Evolutionary conservation across 306 rosid species (phyloP).

Genomic region (Geum urbanum): DNA sequence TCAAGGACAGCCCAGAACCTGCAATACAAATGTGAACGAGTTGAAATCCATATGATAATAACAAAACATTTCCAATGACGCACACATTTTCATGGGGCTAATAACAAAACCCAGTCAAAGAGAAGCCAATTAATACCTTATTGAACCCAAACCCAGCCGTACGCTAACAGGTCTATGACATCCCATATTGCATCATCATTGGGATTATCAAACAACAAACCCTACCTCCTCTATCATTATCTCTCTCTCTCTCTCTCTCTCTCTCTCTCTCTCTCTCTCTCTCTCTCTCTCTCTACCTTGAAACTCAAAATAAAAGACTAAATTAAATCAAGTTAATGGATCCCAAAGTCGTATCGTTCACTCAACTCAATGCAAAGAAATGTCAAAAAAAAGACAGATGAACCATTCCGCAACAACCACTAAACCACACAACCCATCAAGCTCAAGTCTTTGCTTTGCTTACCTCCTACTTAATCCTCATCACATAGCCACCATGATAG

Average conservation of each 20-base stretch:
- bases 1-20: too few relatives aligned
- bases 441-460: not conserved
- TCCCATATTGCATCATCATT: conserved; percentile 24
- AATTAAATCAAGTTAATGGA: conserved; percentile 22
- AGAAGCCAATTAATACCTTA: too few relatives aligned
- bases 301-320: not conserved
- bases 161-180: too few relatives aligned
- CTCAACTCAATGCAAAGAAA: conserved; percentile 28
- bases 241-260: not conserved
- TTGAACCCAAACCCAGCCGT: too few relatives aligned
- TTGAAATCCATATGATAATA: too few relatives aligned
- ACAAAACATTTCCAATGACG: too few relatives aligned
- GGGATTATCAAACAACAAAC: conserved; percentile 26
- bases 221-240: too few relatives aligned
- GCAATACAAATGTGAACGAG: too few relatives aligned
- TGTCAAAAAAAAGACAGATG: conserved; percentile 38
- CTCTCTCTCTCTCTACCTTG: not conserved
- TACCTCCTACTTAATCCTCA: not conserved
- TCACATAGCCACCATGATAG: not conserved
- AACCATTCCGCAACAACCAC: conserved; percentile 26
- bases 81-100: too few relatives aligned
- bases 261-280: too few relatives aligned
- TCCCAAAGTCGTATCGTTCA: conserved; percentile 42
- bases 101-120: too few relatives aligned
- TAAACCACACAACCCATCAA: not conserved